These are phyloP conservation scores for Obba rivulosa DNA, from an alignment of 768 basidiomycete species.

Conservation along the genomic window DNA sequence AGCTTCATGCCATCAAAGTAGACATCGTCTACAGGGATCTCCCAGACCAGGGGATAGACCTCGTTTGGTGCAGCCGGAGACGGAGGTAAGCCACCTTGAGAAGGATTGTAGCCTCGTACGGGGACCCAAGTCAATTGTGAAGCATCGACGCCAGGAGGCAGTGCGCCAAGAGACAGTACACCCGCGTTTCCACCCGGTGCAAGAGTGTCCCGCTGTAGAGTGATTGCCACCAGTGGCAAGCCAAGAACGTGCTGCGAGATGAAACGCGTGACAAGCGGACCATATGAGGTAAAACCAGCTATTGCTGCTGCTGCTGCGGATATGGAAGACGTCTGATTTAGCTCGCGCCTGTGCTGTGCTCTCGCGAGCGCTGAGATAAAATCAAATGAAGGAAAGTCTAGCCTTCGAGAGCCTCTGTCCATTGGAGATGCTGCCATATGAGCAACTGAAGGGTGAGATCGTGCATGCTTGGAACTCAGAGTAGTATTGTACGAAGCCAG, in stretches of 20 bases:
- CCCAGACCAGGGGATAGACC: constrained; percentile 46
- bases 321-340: background rate
- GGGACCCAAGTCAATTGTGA: constrained; percentile 61
- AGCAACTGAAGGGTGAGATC: background rate
- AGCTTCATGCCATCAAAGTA: constrained; percentile 62
- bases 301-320: constrained; percentile 17
- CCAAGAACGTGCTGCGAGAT: constrained; percentile 31
- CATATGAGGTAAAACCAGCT: constrained; percentile 24
- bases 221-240: constrained; percentile 41
- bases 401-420: background rate
- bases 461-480: constrained; percentile 1
- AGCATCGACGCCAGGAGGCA: constrained; percentile 45
- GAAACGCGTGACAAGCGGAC: constrained; percentile 30
- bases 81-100: constrained; percentile 49
- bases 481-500: constrained; percentile 3
- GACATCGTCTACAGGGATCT: constrained; percentile 64
- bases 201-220: constrained; percentile 64
- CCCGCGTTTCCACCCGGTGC: constrained; percentile 68
- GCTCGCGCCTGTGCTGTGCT: constrained; percentile 3
- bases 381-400: constrained; percentile 10
- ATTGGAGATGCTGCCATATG: background rate
- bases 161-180: constrained; percentile 57
- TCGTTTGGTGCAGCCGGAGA: constrained; percentile 56
- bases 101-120: constrained; percentile 47
- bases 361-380: constrained; percentile 1